Percentiles rank a stretch among this genome's conserved stretches.
Conservation (phyloP, 768 basidiomycete genomes). For the Vararia minispora region DNA sequence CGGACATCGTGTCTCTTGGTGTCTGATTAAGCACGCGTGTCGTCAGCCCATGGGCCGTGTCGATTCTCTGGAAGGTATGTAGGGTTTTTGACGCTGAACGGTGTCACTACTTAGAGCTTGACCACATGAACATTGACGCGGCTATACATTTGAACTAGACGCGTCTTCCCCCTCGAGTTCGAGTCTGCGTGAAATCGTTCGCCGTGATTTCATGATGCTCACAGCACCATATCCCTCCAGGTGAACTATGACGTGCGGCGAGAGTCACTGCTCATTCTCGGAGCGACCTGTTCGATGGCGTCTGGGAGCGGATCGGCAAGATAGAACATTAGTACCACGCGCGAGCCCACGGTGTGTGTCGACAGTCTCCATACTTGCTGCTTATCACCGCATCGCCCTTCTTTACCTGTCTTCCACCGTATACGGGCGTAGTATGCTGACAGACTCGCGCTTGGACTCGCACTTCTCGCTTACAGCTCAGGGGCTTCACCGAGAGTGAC, state of each 20-base stretch:
- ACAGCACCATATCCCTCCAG: too few species aligned
- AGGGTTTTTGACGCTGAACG: too few species aligned
- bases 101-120: too few species aligned
- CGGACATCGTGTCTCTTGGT: constrained; percentile 1
- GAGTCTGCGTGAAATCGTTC: neutral
- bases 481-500: too few species aligned
- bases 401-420: too few species aligned
- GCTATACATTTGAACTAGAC: constrained; percentile 14
- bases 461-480: too few species aligned
- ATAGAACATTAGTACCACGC: constrained; percentile 78
- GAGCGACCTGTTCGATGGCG: constrained; percentile 62
- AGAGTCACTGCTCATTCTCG: constrained; percentile 68
- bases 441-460: too few species aligned
- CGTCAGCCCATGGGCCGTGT: constrained; percentile 76
- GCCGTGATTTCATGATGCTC: too few species aligned
- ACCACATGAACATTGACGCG: constrained; percentile 74
- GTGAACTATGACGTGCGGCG: constrained; percentile 67
- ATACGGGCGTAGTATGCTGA: too few species aligned
- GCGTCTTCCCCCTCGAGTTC: neutral
- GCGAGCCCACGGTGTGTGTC: constrained; percentile 70
- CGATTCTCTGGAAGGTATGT: constrained; percentile 68
- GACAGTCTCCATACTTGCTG: too few species aligned
- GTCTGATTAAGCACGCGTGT: constrained; percentile 45
- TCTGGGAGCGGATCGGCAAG: constrained; percentile 69
- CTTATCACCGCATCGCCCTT: too few species aligned